phyloP scores from a whole-genome alignment of 495 filamentous ascomycete species.

The Penicillium riverlandense region DNA sequence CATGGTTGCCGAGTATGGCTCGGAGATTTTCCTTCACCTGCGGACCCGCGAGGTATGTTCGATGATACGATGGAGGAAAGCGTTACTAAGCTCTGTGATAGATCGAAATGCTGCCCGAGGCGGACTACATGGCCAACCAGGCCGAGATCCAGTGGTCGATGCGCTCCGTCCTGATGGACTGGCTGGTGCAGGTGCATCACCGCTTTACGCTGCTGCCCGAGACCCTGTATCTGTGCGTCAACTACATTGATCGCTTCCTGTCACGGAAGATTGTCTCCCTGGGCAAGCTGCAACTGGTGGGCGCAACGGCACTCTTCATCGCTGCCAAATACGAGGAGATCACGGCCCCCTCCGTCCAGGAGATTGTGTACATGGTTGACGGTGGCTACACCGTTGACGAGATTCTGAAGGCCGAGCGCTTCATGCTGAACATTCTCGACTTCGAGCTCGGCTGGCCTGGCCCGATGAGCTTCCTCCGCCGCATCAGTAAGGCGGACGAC shows the following conservation, averaged over 20 bases:
- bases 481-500: conserved; percentile 97
- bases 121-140: conserved; percentile 94
- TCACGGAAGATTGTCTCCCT: conserved; percentile 91
- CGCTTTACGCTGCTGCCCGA: conserved; percentile 89
- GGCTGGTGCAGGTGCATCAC: conserved; percentile 91
- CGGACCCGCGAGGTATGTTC: conserved; percentile 73
- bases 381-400: conserved; percentile 81
- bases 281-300: conserved; percentile 90
- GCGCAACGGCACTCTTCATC: conserved; percentile 91
- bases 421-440: conserved; percentile 93
- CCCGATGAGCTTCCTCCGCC: conserved; percentile 93
- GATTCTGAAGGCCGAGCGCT: conserved; percentile 93
- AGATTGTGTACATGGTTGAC: conserved; percentile 99
- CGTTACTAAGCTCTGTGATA: conserved; percentile 27
- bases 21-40: conserved; percentile 94
- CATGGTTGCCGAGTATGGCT: conserved; percentile 95
- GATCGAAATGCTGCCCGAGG: conserved; percentile 74
- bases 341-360: conserved; percentile 86
- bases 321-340: conserved; percentile 99
- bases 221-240: conserved; percentile 87
- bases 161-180: conserved; percentile 96
- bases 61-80: background rate
- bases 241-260: conserved; percentile 95
- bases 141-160: conserved; percentile 99
- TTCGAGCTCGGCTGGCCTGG: conserved; percentile 96